Base-by-base conservation (phyloP, 805 yeast genomes). In the Lipomyces mesembrius region DNA sequence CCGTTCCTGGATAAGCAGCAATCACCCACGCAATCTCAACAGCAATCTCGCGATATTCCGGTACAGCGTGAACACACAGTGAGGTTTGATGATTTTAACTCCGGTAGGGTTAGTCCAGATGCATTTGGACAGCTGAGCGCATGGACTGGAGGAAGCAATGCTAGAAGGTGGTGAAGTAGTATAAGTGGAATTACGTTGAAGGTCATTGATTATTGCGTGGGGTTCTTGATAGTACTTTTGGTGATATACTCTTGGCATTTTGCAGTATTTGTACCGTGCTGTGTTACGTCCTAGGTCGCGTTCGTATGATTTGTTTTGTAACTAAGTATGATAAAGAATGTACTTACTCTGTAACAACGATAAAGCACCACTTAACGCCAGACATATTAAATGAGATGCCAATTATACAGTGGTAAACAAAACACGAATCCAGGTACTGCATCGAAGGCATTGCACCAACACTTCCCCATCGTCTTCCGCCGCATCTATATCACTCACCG, bases 361-460 rank as follows among this genome's bases (percentile, higher is more conserved):
- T 20, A 32, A 27, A 9, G 35, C n/a, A 25, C 14, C 22, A 17
- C 37, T 17, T 29, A n/a, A 54, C 37, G 57, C 57, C 34, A 25
- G 39, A 54, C 37, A 12, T 29, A 32, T 9, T 29, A 54, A n/a
- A 29, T 27, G 37, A 54, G 20, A 54, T n/a, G 39, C 63, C 65
- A 59, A 32, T 43, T 67, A 70, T 56, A 74, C 76, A 5, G 73
- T 77, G 1, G 74, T 70, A 74, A 88, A 91, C 70, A 82, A 83
- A 1, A 94, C 92, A 60, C 86, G 86, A 32, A 94, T 77, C 97
- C 97, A 94, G 37, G 92, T 75, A 75, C 96, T 90, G 76, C 98
- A 94, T 39, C 90, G 87, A 12, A 79, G 75, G 75, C 98, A 94
- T 74, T 93, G 97, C 0, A 91, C 86, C 27, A 91, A 81, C 1